A percentile compares a stretch with the other conserved stretches of the same genome.
Evolutionary conservation across 495 filamentous ascomycete genomes (phyloP).

Genomic region (Talaromyces nanjingensis): DNA sequence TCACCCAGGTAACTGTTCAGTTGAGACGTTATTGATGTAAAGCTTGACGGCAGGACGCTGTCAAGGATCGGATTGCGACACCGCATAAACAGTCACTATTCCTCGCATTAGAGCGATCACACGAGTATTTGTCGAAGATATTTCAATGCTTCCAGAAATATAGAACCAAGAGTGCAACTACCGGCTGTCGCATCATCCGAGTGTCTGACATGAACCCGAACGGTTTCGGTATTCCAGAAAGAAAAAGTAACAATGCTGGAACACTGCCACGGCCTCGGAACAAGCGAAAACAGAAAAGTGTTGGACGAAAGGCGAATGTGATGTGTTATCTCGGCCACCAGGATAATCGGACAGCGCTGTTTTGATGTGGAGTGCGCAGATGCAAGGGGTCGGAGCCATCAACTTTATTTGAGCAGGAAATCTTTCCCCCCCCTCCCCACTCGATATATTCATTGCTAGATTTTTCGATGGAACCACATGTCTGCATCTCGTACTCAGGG

Average conservation of each 20-base stretch:
- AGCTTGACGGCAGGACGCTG: neutral
- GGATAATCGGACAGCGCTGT: constrained; percentile 1
- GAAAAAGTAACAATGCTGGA: neutral
- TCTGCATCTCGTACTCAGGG: neutral
- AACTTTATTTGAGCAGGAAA: neutral
- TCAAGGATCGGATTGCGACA: neutral
- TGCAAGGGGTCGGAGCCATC: constrained; percentile 6
- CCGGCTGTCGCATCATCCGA: neutral
- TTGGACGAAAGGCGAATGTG: neutral
- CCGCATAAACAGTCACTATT: neutral
- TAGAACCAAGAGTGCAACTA: neutral
- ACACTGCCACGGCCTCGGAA: neutral
- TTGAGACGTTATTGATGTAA: neutral
- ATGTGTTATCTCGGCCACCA: constrained; percentile 2
- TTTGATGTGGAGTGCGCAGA: neutral
- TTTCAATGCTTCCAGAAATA: neutral
- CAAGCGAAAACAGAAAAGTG: neutral
- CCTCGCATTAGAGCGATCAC: neutral
- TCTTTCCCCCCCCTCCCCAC: neutral
- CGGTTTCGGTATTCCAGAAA: neutral
- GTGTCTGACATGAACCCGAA: neutral
- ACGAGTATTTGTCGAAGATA: neutral
- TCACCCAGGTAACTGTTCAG: constrained; percentile 1
- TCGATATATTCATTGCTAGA: neutral
- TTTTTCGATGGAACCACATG: neutral